These are phyloP conservation scores for Sporothrix sp. DNA, from an alignment of 2,329 filamentous ascomycete species.

Conservation along the genomic window DNA sequence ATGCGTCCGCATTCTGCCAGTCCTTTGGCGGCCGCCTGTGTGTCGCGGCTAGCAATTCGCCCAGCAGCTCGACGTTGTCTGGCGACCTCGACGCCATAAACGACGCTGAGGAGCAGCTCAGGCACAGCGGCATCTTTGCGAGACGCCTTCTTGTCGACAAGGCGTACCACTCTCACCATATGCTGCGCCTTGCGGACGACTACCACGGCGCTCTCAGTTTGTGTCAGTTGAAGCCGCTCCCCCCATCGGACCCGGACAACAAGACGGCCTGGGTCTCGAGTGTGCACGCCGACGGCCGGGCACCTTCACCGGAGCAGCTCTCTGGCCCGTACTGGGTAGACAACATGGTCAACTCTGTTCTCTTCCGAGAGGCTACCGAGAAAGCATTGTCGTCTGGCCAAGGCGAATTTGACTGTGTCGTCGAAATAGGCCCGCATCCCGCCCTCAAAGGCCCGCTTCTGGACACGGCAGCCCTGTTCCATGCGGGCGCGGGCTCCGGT, in stretches of 20 bases:
- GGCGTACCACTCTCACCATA: slow-evolving; percentile 31
- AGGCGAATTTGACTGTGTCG: slow-evolving; percentile 26
- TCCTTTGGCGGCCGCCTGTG: background rate
- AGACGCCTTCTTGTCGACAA: slow-evolving; percentile 27
- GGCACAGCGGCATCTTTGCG: slow-evolving; percentile 19
- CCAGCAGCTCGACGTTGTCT: slow-evolving; percentile 34
- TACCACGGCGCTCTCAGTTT: slow-evolving; percentile 18
- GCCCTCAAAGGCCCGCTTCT: slow-evolving; percentile 18
- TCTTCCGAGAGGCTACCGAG: slow-evolving; percentile 17
- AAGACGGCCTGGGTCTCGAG: slow-evolving; percentile 15
- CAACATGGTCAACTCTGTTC: slow-evolving; percentile 24
- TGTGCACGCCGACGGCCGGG: slow-evolving; percentile 19
- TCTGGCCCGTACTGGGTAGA: slow-evolving; percentile 23
- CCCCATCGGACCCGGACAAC: background rate
- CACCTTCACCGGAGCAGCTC: slow-evolving; percentile 12
- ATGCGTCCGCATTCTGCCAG: slow-evolving; percentile 25
- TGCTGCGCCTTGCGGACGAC: slow-evolving; percentile 20
- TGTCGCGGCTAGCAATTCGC: slow-evolving; percentile 13
- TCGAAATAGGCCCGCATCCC: slow-evolving; percentile 24
- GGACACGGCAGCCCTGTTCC: slow-evolving; percentile 8
- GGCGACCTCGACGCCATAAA: slow-evolving; percentile 23
- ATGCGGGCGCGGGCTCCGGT: slow-evolving; percentile 16
- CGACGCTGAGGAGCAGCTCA: slow-evolving; percentile 20
- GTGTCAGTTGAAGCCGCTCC: slow-evolving; percentile 5
- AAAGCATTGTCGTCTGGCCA: slow-evolving; percentile 10